Percentiles rank a stretch among this genome's conserved stretches.
Evolutionary conservation across 2,329 filamentous ascomycete genomes (phyloP).

Genomic region (Colletotrichum echinochloae): DNA sequence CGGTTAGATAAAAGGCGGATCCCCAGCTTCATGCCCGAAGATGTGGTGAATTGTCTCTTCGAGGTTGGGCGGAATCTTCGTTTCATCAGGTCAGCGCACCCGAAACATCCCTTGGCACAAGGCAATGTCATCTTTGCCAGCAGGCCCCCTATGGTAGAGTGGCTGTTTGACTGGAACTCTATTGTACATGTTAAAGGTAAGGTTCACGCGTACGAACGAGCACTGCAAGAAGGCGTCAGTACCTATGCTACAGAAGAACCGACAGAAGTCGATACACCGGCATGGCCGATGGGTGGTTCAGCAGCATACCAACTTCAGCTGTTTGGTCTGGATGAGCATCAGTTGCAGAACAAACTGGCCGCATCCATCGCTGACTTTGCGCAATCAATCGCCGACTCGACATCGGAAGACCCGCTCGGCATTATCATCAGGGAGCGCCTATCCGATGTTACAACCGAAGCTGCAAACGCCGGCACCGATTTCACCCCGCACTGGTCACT

Average conservation of each 20-base stretch:
- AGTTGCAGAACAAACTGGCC: constrained; percentile 61
- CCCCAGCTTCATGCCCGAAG: constrained; percentile 77
- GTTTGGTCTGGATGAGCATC: constrained; percentile 60
- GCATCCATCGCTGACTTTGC: constrained; percentile 63
- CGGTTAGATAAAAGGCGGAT: constrained; percentile 73
- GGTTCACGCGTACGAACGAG: constrained; percentile 65
- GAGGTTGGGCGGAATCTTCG: constrained; percentile 83
- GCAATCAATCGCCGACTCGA: constrained; percentile 48
- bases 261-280: background rate
- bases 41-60: constrained; percentile 79
- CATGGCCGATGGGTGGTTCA: background rate
- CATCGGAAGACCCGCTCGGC: constrained; percentile 41
- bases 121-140: constrained; percentile 59
- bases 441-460: constrained; percentile 43
- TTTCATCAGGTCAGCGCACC: constrained; percentile 77
- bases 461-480: constrained; percentile 42
- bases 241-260: constrained; percentile 20
- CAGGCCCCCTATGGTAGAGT: constrained; percentile 69
- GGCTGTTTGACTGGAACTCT: constrained; percentile 79
- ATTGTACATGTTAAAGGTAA: constrained; percentile 73
- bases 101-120: constrained; percentile 75
- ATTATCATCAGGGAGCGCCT: constrained; percentile 47
- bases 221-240: constrained; percentile 51
- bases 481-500: constrained; percentile 69
- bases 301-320: constrained; percentile 53